Evolutionary conservation across 1,139 yeast species (phyloP).

Genomic region (Suzukiozyma palmioleophila): DNA sequence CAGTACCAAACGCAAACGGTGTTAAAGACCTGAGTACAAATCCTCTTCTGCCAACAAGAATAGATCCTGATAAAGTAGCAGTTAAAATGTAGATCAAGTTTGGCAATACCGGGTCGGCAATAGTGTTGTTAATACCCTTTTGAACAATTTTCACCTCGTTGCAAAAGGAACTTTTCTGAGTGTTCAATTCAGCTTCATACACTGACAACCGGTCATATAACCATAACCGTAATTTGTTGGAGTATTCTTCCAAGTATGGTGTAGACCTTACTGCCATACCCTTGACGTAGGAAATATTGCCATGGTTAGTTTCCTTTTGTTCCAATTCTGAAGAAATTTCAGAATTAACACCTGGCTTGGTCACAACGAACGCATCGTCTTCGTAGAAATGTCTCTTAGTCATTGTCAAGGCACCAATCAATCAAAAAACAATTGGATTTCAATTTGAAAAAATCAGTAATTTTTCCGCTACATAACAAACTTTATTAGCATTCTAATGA

Average conservation of each 20-base stretch:
- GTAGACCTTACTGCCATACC: conserved; percentile 53
- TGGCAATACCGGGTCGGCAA: conserved; percentile 51
- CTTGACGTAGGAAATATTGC: conserved; percentile 38
- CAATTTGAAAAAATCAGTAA: no score
- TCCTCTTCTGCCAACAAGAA: conserved; percentile 42
- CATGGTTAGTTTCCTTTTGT: conserved; percentile 37
- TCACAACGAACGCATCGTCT: conserved; percentile 43
- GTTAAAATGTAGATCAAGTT: conserved; percentile 51
- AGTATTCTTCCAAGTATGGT: conserved; percentile 40
- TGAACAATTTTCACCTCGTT: conserved; percentile 35
- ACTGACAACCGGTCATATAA: conserved; percentile 34
- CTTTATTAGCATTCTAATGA: no score
- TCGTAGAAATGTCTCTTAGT: conserved; percentile 44
- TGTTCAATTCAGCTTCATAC: conserved; percentile 38
- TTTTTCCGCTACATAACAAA: no score
- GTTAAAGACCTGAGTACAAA: conserved; percentile 47
- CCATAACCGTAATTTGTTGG: conserved; percentile 33
- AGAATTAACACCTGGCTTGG: conserved; percentile 46
- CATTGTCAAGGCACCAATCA: conserved; percentile 8
- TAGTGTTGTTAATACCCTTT: conserved; percentile 18
- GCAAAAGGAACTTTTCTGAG: conserved; percentile 39
- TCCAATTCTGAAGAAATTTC: conserved; percentile 32
- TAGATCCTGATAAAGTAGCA: conserved; percentile 51
- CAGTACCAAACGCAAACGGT: conserved; percentile 48
- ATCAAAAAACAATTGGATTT: no score